phyloP scores from a whole-genome alignment of 495 filamentous ascomycete species.

The Talaromyces stipitatus region DNA sequence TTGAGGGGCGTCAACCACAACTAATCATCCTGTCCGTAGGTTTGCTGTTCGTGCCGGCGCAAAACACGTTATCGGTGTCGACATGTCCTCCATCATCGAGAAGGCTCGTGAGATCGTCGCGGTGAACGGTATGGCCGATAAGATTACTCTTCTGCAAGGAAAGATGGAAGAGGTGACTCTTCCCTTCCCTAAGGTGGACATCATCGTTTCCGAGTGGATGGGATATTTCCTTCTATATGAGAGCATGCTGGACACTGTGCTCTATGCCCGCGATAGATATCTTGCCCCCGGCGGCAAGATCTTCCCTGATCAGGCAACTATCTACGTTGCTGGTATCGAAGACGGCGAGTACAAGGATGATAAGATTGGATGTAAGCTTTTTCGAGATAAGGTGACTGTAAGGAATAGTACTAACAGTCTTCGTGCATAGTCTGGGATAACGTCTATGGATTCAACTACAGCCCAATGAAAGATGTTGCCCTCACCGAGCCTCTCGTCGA shows the following conservation, averaged over 20 bases:
- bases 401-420: constrained; percentile 9
- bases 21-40: constrained; percentile 42
- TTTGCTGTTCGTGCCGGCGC: constrained; percentile 94
- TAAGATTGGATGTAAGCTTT: constrained; percentile 67
- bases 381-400: neutral
- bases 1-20: neutral
- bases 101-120: constrained; percentile 89
- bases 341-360: constrained; percentile 87
- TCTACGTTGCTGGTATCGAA: constrained; percentile 82
- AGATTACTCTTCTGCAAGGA: constrained; percentile 87
- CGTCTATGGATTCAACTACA: constrained; percentile 96
- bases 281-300: constrained; percentile 77
- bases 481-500: constrained; percentile 80
- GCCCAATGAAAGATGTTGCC: constrained; percentile 76
- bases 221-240: constrained; percentile 98
- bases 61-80: constrained; percentile 89
- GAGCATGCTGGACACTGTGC: constrained; percentile 94
- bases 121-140: constrained; percentile 70
- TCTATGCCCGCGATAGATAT: constrained; percentile 90
- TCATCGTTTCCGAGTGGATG: constrained; percentile 99
- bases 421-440: constrained; percentile 77
- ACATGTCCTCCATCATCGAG: constrained; percentile 94
- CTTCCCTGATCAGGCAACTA: constrained; percentile 82
- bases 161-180: constrained; percentile 94
- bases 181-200: constrained; percentile 85